phyloP scores from a whole-genome alignment of 495 filamentous ascomycete genomes.

The Pyrenopolyporus hunteri region DNA sequence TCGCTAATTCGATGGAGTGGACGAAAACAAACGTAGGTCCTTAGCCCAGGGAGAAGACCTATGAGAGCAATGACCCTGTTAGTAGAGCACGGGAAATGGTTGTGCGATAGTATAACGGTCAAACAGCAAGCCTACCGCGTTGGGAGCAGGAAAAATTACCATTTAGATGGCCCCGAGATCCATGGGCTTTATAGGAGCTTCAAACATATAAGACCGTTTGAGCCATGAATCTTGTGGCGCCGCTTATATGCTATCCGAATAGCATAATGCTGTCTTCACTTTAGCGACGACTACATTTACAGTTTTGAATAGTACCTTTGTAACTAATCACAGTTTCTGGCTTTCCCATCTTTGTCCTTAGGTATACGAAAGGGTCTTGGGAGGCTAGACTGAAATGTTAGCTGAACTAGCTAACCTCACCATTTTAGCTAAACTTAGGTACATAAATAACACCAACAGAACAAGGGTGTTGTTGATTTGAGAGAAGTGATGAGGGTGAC shows the following conservation, averaged over 20 bases:
- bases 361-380: background rate
- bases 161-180: background rate
- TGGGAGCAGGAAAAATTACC: background rate
- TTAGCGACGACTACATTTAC: background rate
- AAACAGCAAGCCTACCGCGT: background rate
- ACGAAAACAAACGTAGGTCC: background rate
- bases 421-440: conserved; percentile 8
- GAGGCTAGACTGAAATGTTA: background rate
- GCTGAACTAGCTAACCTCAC: conserved; percentile 13
- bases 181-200: background rate
- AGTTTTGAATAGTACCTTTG: background rate
- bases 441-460: conserved; percentile 6
- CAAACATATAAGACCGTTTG: background rate
- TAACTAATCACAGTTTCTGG: background rate
- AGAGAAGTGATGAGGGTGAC: background rate
- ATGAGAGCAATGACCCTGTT: background rate
- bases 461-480: background rate
- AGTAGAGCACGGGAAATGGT: background rate
- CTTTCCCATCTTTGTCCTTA: background rate
- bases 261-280: background rate
- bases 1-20: background rate
- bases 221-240: background rate
- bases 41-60: background rate
- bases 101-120: background rate
- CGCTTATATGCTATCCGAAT: background rate